Evolutionary conservation across 805 yeast species (phyloP).

Genomic region (Zygoascus biomembranicola): DNA sequence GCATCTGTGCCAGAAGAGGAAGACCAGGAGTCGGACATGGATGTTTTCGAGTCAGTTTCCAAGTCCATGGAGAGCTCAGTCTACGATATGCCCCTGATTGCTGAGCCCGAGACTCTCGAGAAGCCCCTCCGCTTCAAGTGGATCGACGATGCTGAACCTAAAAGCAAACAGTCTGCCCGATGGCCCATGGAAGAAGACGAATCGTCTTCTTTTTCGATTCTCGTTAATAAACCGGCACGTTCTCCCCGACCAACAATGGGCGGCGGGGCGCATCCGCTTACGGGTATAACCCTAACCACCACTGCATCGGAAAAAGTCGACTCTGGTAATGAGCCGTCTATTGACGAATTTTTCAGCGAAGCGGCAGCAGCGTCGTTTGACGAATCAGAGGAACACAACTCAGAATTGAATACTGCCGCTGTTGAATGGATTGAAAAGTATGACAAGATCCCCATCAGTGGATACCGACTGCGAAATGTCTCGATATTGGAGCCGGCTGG

Average conservation of each 20-base stretch:
- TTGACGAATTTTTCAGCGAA: background rate
- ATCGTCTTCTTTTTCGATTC: conserved; percentile 20
- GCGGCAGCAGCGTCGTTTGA: background rate
- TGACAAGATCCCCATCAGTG: conserved; percentile 15
- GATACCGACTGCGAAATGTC: conserved; percentile 14
- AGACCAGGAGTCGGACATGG: background rate
- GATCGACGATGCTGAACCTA: background rate
- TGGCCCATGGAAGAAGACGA: conserved; percentile 22
- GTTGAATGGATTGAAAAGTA: conserved; percentile 2
- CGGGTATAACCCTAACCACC: background rate
- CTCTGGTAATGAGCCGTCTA: background rate
- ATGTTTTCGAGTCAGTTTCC: background rate
- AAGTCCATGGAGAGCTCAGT: background rate
- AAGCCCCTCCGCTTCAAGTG: background rate
- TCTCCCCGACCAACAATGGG: background rate
- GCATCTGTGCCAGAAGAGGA: background rate
- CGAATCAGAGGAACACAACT: background rate
- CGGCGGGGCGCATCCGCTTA: background rate
- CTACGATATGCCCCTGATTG: background rate
- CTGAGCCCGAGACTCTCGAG: background rate
- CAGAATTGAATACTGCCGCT: background rate
- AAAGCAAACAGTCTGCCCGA: conserved; percentile 1
- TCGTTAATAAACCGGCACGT: conserved; percentile 5
- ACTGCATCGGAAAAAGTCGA: background rate
- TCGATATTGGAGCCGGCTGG: conserved; percentile 13